These are phyloP conservation scores for Xylaria curta DNA, from an alignment of 495 filamentous ascomycete genomes.

Conservation along the genomic window DNA sequence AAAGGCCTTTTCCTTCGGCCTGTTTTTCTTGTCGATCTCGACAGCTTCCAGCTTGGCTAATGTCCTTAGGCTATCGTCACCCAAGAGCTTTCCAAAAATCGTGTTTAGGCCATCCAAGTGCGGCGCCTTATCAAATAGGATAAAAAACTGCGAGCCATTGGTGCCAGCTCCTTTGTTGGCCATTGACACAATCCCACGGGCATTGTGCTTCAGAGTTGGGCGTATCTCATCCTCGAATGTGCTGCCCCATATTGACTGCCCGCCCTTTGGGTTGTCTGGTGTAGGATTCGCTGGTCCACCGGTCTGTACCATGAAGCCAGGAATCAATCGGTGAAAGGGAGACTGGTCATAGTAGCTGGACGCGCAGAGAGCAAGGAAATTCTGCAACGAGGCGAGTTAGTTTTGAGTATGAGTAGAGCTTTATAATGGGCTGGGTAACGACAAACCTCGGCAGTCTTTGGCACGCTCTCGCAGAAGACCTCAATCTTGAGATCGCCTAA, in stretches of 20 bases:
- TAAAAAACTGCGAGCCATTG: constrained; percentile 96
- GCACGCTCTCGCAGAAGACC: constrained; percentile 92
- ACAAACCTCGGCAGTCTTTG: constrained; percentile 79
- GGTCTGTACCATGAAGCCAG: constrained; percentile 90
- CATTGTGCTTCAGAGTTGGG: constrained; percentile 82
- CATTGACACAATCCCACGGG: constrained; percentile 88
- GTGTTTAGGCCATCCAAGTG: constrained; percentile 96
- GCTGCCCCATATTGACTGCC: constrained; percentile 82
- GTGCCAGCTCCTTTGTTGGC: constrained; percentile 87
- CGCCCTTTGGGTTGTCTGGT: constrained; percentile 72
- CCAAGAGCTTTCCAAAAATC: constrained; percentile 83
- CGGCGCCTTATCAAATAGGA: constrained; percentile 81
- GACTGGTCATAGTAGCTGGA: constrained; percentile 84
- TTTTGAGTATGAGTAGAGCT: neutral
- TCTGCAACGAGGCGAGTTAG: constrained; percentile 55
- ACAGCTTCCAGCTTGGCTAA: constrained; percentile 79
- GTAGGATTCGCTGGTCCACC: constrained; percentile 74
- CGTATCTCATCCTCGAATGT: constrained; percentile 93
- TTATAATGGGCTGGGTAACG: constrained; percentile 21
- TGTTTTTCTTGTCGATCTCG: constrained; percentile 88
- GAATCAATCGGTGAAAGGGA: constrained; percentile 90
- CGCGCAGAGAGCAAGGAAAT: constrained; percentile 96
- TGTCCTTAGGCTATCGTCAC: constrained; percentile 66
- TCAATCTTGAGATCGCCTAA: constrained; percentile 94
- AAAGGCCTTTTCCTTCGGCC: constrained; percentile 71